Base-by-base conservation (phyloP, 2,329 filamentous ascomycete genomes). In the Sporothrix pseudoabietina region DNA sequence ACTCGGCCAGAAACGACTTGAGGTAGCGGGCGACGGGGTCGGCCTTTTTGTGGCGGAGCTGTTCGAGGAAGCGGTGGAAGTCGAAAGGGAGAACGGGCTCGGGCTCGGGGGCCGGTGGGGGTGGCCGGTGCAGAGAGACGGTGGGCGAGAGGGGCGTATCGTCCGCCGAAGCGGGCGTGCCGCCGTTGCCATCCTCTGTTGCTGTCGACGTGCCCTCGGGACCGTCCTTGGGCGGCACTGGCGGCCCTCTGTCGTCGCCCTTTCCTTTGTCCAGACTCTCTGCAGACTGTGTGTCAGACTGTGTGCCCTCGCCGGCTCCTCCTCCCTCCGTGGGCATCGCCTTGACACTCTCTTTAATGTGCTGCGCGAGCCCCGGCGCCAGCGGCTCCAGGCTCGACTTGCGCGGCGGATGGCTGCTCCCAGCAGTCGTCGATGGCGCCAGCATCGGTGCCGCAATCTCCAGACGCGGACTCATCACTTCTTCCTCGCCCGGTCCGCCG, bases 21-120 rank as follows among this genome's bases (percentile, higher is more conserved):
- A 99, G 86, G 79, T 98, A 99, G 76, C 95, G 92, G 5, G 97
- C 97, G 1, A 99, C 95, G 0, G 97, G 96, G 78, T 99, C 97
- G n/a, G 96, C 97, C 73, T 97, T 97, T 77, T 95, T 93, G 82
- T 99, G 96, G 74, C 96, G 91, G 44, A 99, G 85, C 82, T 99
- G 96, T 81, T 98, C 96, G 65, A 99, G 85, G 80, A 99, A 99
- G 19, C 96, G 90, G 82, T 99, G 96, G 78, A 99, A 99, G 82
- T 99, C 96, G 78, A 99, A 99, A 0, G 94, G 94, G 39, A 97
- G 87, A 63, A 92, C 87, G 8, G 94, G 91, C 80, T 98, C 96
- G 0, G 92, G 92, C 74, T 91, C 89, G 0, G 89, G 89, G 74
- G 92, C 91, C 0, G 92, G 92, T 8, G 90, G 91, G 8, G 91